phyloP scores from a whole-genome alignment of 139 green algal species.

The Pseudopediastrum boryanum region DNA sequence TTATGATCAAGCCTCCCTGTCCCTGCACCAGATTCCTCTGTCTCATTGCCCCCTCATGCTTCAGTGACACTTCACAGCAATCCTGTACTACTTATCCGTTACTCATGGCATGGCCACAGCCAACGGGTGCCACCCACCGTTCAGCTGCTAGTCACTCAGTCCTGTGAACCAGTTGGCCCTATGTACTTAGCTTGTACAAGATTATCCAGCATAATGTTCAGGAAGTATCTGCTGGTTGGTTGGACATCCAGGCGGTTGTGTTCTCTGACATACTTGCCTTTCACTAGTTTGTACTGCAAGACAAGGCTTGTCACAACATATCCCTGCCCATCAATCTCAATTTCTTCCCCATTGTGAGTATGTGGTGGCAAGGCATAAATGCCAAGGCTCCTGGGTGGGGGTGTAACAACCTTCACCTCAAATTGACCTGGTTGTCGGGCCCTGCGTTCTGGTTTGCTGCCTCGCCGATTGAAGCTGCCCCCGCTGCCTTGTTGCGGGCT shows the following conservation, averaged over 20 bases:
- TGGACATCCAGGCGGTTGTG: slow-evolving; percentile 41
- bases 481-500: too few species aligned
- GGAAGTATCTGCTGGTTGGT: slow-evolving; percentile 38
- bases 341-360: slow-evolving; percentile 61
- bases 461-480: neutral
- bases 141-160: too few species aligned
- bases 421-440: slow-evolving; percentile 40
- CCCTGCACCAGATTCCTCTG: too few species aligned
- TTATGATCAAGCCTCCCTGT: too few species aligned
- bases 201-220: slow-evolving; percentile 45
- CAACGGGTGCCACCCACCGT: too few species aligned
- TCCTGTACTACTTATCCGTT: too few species aligned
- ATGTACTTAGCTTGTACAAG: slow-evolving; percentile 22
- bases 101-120: too few species aligned
- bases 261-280: slow-evolving; percentile 41
- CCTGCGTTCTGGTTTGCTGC: slow-evolving; percentile 20
- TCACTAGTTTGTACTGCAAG: slow-evolving; percentile 48
- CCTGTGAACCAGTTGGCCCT: too few species aligned
- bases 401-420: slow-evolving; percentile 38
- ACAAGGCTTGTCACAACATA: slow-evolving; percentile 53
- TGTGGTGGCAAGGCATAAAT: slow-evolving; percentile 58
- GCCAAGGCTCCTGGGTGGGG: slow-evolving; percentile 49
- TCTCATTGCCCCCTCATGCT: too few species aligned
- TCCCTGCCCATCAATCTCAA: slow-evolving; percentile 54
- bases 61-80: too few species aligned